These are phyloP conservation scores for Collybiopsis confluens DNA, from an alignment of 768 basidiomycete genomes.

Conservation along the genomic window DNA sequence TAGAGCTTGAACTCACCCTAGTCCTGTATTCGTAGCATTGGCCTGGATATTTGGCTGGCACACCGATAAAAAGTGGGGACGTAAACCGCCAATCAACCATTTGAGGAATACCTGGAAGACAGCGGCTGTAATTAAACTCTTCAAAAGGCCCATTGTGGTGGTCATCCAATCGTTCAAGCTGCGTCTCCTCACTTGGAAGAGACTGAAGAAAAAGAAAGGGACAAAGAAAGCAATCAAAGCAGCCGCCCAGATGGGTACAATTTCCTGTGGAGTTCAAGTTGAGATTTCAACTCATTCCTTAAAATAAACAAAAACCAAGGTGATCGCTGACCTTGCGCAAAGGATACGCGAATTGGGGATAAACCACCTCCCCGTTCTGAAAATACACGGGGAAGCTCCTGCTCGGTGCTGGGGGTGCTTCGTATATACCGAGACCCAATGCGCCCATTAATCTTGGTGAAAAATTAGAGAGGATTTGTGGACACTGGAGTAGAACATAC, in stretches of 20 bases:
- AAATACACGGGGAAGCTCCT: slow-evolving; percentile 42
- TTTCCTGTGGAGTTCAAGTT: slow-evolving; percentile 22
- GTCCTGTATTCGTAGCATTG: slow-evolving; percentile 28
- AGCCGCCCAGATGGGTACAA: slow-evolving; percentile 50
- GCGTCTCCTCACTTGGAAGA: slow-evolving; percentile 50
- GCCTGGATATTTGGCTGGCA: slow-evolving; percentile 41
- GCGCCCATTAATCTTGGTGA: slow-evolving; percentile 38
- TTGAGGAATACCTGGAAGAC: slow-evolving; percentile 48
- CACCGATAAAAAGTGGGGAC: slow-evolving; percentile 49
- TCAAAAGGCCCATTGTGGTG: slow-evolving; percentile 50
- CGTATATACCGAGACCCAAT: slow-evolving; percentile 49
- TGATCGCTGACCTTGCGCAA: slow-evolving; percentile 31
- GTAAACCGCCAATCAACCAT: slow-evolving; percentile 47
- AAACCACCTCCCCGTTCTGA: slow-evolving; percentile 44
- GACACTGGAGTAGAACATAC: too few relatives aligned
- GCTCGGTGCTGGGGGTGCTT: slow-evolving; percentile 41
- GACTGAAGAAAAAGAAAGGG: slow-evolving; percentile 49
- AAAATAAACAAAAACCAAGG: too few relatives aligned
- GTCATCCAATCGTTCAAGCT: slow-evolving; percentile 42
- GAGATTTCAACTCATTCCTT: too few relatives aligned
- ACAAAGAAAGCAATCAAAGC: slow-evolving; percentile 50
- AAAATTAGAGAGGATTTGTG: too few relatives aligned
- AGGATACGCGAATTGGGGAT: slow-evolving; percentile 50
- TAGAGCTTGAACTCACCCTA: too few relatives aligned
- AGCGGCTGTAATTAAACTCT: slow-evolving; percentile 41